Evolutionary conservation across 2,329 filamentous ascomycete species (phyloP), one percentile per base, ranked within the genome.

Genomic region (Phialocephala sp.): DNA sequence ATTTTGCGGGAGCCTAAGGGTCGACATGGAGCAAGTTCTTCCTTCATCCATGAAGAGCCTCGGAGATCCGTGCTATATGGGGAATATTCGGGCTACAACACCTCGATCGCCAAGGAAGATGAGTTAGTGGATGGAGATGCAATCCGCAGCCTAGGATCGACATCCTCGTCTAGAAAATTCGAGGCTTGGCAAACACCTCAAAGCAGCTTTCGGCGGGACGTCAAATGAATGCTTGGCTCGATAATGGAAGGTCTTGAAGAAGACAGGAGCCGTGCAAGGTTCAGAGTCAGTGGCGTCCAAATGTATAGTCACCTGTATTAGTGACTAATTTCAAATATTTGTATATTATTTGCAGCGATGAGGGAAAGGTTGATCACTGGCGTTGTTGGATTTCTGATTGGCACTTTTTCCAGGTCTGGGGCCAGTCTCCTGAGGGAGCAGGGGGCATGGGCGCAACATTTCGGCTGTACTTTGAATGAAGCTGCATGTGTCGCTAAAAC

Each of bases 341-440:
- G n/a, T 50, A 24, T n/a, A 50, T 22, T 20, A 24, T 11, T 11
- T 50, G 45, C 22, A 50, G 20, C 11, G 6, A 14, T 8, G 45
- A 22, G 20, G 45, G n/a, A 50, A 8, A 5, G n/a, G 11, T 50
- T 8, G 4, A 43, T 43, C 18, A 18, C 41, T 11, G 45, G 45
- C 45, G 45, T 50, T 50, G 45, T 50, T 50, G 45, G 45, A 50
- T 24, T 3, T 50, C 20, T 22, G n/a, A 50, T 50, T 22, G 22
- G 45, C 45, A 50, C 8, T 22, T 9, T 50, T 50, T n/a, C n/a
- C 11, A n/a, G n/a, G 5, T 11, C 20, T 24, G n/a, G 18, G 22
- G n/a, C 41, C 41, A 43, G 41, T 43, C 41, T 43, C 15, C 41
- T 18, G 15, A 18, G 6, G 41, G 41, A 43, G n/a, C 27, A 32